Base-by-base conservation (phyloP, 257 asterid species). In the Solanum arcanum region DNA sequence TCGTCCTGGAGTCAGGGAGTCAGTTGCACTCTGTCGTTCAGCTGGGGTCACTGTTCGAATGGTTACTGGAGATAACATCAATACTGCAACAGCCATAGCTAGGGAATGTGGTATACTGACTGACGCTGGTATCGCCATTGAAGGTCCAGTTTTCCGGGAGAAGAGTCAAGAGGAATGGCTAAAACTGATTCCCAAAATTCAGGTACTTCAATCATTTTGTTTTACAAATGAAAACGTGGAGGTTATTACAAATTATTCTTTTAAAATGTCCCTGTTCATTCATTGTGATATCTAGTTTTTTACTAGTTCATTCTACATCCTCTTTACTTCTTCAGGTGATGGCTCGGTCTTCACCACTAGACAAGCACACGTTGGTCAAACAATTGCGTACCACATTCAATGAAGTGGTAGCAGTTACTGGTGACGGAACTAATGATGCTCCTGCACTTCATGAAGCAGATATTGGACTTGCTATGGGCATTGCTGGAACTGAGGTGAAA, bases 381-480 rank as follows among this genome's bases (percentile, higher is more conserved):
- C 98, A 92, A 84, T 88, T 96, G 92, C 90, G 99, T 66, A 94
- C 98, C 9, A 95, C 96, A 20, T 95, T 95, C 77, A 92, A 94
- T 60, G 99, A 96, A 89, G 99, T 96, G 41, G 99, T 96, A 86
- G 99, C 99, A 44, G 99, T 97, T 41, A 95, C 99, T 59, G 99
- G 99, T 52, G 99, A 97, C 89, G 99, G 99, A 60, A 97, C 99
- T 7, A 97, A 97, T 64, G 99, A 97, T 90, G 98, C 99, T 77
- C 99, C 99, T 83, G 99, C 99, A 15, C 98, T 96, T 89, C 99
- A 95, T 87, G 99, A 96, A 92, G 99, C 99, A 35, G 99, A 96
- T 89, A 96, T 95, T 81, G 98, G 99, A 87, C 97, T 96, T 46
- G 99, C 99, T 37, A 96, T 96, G 99, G 99, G 99, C 88, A 97